phyloP scores from a whole-genome alignment of 768 basidiomycete species.

The Mycena olivaceomarginata region DNA sequence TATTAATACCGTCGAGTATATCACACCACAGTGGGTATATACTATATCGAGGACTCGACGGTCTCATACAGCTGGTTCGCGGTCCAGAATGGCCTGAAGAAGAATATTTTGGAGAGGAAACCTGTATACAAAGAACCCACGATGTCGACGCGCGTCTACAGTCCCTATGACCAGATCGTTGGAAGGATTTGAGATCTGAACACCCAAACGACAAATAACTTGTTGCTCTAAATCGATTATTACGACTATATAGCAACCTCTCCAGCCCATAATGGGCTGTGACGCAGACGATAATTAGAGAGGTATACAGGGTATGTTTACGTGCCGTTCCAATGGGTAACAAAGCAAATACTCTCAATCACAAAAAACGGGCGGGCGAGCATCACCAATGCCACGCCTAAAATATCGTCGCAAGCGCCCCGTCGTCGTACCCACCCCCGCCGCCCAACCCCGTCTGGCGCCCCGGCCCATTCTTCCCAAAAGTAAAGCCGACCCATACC shows the following conservation, averaged over 20 bases:
- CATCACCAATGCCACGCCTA: slow-evolving; percentile 44
- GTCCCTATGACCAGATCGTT: background rate
- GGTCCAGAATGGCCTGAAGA: no score
- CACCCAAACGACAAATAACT: background rate
- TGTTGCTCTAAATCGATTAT: slow-evolving; percentile 17
- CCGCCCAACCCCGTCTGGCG: slow-evolving; percentile 60
- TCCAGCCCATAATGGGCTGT: background rate
- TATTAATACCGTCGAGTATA: no score
- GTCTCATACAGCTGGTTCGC: no score
- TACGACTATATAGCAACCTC: background rate
- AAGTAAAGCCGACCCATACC: slow-evolving; percentile 95
- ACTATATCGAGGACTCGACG: no score
- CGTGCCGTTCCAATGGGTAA: slow-evolving; percentile 38
- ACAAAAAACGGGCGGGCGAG: background rate
- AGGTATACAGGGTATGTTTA: slow-evolving; percentile 35
- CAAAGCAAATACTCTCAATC: slow-evolving; percentile 19
- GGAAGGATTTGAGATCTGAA: no score
- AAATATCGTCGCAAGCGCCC: slow-evolving; percentile 78
- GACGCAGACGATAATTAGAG: slow-evolving; percentile 20
- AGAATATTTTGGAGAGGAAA: no score
- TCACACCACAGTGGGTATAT: no score
- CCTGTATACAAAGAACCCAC: no score
- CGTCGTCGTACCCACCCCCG: slow-evolving; percentile 66
- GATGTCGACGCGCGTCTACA: no score
- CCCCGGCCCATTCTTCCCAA: slow-evolving; percentile 90